These are phyloP conservation scores for Penicillium sp. DNA, from an alignment of 2,329 filamentous ascomycete genomes.

Conservation along the genomic window DNA sequence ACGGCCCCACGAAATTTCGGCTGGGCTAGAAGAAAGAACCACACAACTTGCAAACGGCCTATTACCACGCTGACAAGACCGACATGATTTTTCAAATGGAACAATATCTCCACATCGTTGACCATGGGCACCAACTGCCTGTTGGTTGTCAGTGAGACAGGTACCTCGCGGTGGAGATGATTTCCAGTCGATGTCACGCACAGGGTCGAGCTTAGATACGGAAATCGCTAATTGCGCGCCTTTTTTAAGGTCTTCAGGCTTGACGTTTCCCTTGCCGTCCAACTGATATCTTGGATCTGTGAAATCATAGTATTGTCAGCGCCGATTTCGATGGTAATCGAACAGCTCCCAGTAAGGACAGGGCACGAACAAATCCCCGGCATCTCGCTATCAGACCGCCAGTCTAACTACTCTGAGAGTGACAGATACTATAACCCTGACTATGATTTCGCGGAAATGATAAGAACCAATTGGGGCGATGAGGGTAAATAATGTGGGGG, in stretches of 20 bases:
- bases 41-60: background rate
- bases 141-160: rapidly evolving
- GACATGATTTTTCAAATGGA: background rate
- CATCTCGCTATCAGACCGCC: too few relatives aligned
- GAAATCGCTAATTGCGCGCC: too few relatives aligned
- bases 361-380: background rate
- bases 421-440: background rate
- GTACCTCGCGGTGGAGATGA: rapidly evolving
- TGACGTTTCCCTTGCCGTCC: background rate
- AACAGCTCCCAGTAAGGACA: too few relatives aligned
- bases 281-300: background rate
- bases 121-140: background rate
- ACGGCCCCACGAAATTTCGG: rapidly evolving
- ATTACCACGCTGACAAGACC: too few relatives aligned
- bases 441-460: background rate
- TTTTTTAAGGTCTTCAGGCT: background rate
- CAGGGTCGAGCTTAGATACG: background rate
- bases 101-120: background rate
- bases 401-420: too few relatives aligned
- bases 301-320: background rate
- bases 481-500: background rate
- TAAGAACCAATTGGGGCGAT: too few relatives aligned
- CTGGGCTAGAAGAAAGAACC: too few relatives aligned
- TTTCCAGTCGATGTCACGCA: background rate
- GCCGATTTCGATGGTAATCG: background rate